Conservation (phyloP, 2,329 filamentous ascomycete species). For the Acephala macrosclerotiorum region DNA sequence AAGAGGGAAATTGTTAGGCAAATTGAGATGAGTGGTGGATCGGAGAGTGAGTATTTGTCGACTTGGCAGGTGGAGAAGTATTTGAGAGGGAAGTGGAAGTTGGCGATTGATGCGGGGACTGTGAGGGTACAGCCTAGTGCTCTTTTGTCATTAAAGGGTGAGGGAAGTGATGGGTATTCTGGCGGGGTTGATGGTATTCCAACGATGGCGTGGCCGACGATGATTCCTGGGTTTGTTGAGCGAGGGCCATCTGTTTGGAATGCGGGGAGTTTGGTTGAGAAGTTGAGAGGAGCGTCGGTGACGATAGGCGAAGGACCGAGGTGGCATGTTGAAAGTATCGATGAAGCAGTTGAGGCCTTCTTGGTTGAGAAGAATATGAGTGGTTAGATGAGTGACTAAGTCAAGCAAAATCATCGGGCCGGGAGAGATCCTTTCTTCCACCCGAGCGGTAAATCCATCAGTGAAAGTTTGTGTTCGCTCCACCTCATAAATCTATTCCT, state of each 20-base stretch:
- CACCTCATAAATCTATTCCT: too few species aligned
- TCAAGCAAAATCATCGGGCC: too few species aligned
- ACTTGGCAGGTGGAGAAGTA: constrained; percentile 30
- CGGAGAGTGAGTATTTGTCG: constrained; percentile 24
- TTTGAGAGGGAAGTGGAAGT: constrained; percentile 23
- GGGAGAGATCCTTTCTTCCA: too few species aligned
- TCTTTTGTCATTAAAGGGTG: neutral
- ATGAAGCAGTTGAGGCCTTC: constrained; percentile 22
- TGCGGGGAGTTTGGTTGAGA: constrained; percentile 21
- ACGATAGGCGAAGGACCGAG: constrained; percentile 30
- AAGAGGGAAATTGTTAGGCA: constrained; percentile 16
- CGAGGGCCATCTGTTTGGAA: constrained; percentile 17
- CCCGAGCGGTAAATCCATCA: too few species aligned
- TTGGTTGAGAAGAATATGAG: constrained; percentile 1
- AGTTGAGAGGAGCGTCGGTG: constrained; percentile 17
- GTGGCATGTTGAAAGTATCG: constrained; percentile 26
- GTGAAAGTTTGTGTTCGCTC: too few species aligned
- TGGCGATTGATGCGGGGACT: constrained; percentile 23
- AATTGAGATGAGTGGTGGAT: constrained; percentile 15
- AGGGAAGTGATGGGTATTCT: neutral
- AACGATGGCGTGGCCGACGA: constrained; percentile 23
- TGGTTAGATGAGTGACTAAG: too few species aligned
- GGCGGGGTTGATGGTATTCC: neutral
- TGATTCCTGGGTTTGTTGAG: constrained; percentile 25
- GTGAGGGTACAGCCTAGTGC: constrained; percentile 15